Percentiles rank a stretch among this genome's conserved stretches.
These are phyloP conservation scores for Clitopilus passeckerianus DNA, from an alignment of 768 basidiomycete species.

Conservation along the genomic window DNA sequence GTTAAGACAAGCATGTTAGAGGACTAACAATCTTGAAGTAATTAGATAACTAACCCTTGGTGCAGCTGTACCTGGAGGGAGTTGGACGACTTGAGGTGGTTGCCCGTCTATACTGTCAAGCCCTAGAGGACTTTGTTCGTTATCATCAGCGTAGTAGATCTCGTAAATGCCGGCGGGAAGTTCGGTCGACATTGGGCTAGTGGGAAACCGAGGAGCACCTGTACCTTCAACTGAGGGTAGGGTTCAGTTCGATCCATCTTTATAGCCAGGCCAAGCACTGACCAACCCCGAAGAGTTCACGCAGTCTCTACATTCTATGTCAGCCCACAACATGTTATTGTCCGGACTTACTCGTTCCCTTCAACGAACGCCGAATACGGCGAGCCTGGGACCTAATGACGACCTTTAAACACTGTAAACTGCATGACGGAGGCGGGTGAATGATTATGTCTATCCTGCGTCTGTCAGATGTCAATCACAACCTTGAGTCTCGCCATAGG, in stretches of 20 bases:
- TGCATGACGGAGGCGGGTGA: too few species aligned
- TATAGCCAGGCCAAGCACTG: neutral
- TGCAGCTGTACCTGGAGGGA: neutral
- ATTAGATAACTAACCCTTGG: neutral
- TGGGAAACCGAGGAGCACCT: neutral
- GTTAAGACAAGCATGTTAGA: neutral
- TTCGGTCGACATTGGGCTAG: neutral
- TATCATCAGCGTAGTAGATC: neutral
- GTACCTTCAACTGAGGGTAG: neutral
- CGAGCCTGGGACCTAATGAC: neutral
- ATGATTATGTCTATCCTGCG: neutral
- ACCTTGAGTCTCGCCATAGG: neutral
- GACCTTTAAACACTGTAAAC: neutral
- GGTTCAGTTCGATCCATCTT: neutral
- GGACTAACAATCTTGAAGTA: neutral
- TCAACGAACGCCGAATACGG: neutral
- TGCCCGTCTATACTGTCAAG: slow-evolving; percentile 3
- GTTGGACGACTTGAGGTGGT: slow-evolving; percentile 3
- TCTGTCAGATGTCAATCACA: neutral
- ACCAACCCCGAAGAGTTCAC: neutral
- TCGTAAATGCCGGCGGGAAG: slow-evolving; percentile 2
- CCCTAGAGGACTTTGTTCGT: neutral
- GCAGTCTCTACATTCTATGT: neutral
- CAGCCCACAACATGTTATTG: neutral
- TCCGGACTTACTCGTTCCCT: too few species aligned